Percentiles rank a stretch among this genome's conserved stretches.
Conservation (phyloP, 768 basidiomycete genomes). For the Clitopilus hobsonii region DNA sequence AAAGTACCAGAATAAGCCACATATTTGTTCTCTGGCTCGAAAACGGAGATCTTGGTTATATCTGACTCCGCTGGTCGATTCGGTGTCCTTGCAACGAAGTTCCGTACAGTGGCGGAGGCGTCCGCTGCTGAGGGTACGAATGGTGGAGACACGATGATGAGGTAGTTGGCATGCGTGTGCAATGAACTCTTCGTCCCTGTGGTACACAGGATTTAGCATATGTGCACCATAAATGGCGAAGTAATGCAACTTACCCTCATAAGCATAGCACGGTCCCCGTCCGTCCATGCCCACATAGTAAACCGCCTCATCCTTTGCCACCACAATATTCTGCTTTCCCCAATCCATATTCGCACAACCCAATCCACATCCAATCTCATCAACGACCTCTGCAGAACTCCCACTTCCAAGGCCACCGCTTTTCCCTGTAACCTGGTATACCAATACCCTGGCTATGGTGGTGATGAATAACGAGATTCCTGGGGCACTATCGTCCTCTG, state of each 20-base stretch:
- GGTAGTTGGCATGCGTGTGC: slow-evolving; percentile 73
- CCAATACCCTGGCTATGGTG: slow-evolving; percentile 80
- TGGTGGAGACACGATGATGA: slow-evolving; percentile 87
- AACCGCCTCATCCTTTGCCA: slow-evolving; percentile 90
- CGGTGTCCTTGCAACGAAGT: slow-evolving; percentile 53
- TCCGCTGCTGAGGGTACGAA: slow-evolving; percentile 63
- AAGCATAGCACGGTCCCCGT: slow-evolving; percentile 80
- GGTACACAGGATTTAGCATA: not conserved
- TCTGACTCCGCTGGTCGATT: slow-evolving; percentile 44
- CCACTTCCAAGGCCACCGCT: slow-evolving; percentile 40
- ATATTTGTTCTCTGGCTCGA: slow-evolving; percentile 90
- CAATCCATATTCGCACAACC: slow-evolving; percentile 84
- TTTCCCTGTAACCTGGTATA: slow-evolving; percentile 69
- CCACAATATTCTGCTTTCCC: slow-evolving; percentile 66
- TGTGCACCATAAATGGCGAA: not conserved
- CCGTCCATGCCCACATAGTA: slow-evolving; percentile 82
- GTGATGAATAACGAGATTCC: slow-evolving; percentile 74
- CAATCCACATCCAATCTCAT: slow-evolving; percentile 81
- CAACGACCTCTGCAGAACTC: slow-evolving; percentile 62
- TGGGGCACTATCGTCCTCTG: slow-evolving; percentile 26
- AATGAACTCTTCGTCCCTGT: slow-evolving; percentile 76
- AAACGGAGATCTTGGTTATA: slow-evolving; percentile 75
- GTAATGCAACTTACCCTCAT: slow-evolving; percentile 62
- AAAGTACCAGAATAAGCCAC: slow-evolving; percentile 82
- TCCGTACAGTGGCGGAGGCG: slow-evolving; percentile 70